phyloP scores from a whole-genome alignment of 75 land plant genomes.

The Sequoia sempervirens region DNA sequence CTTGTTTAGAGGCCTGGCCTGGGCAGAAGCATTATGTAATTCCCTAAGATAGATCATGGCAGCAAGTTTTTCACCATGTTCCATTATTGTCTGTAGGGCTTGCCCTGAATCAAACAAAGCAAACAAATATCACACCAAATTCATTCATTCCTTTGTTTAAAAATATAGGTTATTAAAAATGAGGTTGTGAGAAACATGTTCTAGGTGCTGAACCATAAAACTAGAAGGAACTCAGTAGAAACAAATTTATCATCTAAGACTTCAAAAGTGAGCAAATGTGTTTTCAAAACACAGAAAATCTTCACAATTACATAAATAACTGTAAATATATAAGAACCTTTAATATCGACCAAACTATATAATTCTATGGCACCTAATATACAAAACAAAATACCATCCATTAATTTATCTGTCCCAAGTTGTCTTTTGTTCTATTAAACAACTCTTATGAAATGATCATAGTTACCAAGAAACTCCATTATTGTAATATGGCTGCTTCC shows the following conservation, averaged over 20 bases:
- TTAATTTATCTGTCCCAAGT: neutral
- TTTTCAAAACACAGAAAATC: neutral
- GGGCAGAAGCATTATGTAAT: conserved; percentile 58
- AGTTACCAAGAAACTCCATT: too few species aligned
- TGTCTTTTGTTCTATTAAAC: neutral
- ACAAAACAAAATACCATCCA: neutral
- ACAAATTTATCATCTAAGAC: neutral
- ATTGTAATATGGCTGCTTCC: too few species aligned
- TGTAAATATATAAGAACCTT: neutral
- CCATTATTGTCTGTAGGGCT: conserved; percentile 81
- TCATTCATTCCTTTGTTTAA: neutral
- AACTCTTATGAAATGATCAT: neutral
- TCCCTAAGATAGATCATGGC: conserved; percentile 79
- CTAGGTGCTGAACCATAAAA: neutral
- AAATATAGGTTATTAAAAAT: neutral
- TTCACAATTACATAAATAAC: neutral
- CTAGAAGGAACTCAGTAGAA: neutral
- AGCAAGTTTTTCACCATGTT: conserved; percentile 95
- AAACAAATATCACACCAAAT: neutral
- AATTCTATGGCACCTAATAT: neutral
- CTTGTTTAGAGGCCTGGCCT: conserved; percentile 22
- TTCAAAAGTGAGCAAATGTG: neutral
- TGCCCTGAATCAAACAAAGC: conserved; percentile 45
- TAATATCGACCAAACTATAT: neutral
- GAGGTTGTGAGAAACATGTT: neutral